phyloP scores from a whole-genome alignment of 345 rosid genomes.

The Populus deltoides region DNA sequence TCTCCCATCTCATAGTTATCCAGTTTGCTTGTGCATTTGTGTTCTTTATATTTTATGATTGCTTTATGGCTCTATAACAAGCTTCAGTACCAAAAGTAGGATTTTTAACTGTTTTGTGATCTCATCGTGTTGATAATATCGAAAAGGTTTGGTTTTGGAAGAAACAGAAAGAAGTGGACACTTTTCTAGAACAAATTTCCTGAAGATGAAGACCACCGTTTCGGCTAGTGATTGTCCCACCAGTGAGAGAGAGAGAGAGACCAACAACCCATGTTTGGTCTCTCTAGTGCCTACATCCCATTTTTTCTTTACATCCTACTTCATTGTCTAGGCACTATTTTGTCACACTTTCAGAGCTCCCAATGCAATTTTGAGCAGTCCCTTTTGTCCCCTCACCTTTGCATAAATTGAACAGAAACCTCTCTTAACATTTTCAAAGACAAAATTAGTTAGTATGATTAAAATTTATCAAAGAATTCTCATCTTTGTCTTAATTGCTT shows the following conservation, averaged over 20 bases:
- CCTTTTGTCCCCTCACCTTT: slow-evolving; percentile 3
- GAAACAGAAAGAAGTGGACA: slow-evolving; percentile 36
- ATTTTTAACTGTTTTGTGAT: slow-evolving; percentile 8
- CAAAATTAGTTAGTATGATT: background rate
- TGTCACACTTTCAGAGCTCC: slow-evolving; percentile 23
- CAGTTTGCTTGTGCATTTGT: slow-evolving; percentile 9
- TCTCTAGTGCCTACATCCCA: slow-evolving; percentile 23
- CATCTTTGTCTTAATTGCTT: background rate
- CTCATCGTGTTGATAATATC: slow-evolving; percentile 9
- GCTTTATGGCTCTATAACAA: background rate
- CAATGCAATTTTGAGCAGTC: slow-evolving; percentile 16
- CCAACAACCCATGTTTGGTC: slow-evolving; percentile 27
- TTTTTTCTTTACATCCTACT: slow-evolving; percentile 22
- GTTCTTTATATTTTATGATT: background rate
- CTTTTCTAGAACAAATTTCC: slow-evolving; percentile 28
- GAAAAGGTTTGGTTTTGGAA: slow-evolving; percentile 9
- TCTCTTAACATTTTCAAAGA: slow-evolving; percentile 3
- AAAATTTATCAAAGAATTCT: background rate
- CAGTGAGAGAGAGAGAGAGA: slow-evolving; percentile 13
- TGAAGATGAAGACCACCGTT: slow-evolving; percentile 21
- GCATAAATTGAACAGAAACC: background rate
- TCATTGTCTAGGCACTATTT: slow-evolving; percentile 21
- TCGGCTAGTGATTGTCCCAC: slow-evolving; percentile 7
- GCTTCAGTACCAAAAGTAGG: background rate
- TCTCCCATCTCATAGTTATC: background rate